Percentiles rank a stretch among this genome's conserved stretches.
These are phyloP conservation scores for Gelatoporia subvermispora DNA, from an alignment of 768 basidiomycete species.

Conservation along the genomic window DNA sequence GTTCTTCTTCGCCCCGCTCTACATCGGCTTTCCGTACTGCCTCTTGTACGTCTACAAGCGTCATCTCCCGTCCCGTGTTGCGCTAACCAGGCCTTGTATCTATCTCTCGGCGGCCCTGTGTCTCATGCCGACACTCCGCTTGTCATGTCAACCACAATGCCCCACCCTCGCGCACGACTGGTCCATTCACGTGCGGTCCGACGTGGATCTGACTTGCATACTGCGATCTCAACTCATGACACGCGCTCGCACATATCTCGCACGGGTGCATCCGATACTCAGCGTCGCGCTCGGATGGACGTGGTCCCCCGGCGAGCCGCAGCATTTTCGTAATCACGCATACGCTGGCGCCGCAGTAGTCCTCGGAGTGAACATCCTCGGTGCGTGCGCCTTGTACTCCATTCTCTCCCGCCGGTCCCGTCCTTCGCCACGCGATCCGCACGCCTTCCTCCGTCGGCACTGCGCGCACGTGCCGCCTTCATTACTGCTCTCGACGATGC, in stretches of 20 bases:
- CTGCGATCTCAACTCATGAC: too few species aligned
- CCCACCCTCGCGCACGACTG: neutral
- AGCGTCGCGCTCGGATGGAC: conserved; percentile 69
- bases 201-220: too few species aligned
- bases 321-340: conserved; percentile 53
- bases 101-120: too few species aligned
- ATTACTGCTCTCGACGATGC: too few species aligned
- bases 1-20: conserved; percentile 48
- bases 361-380: conserved; percentile 50
- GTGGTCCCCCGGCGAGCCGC: conserved; percentile 47
- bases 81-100: too few species aligned
- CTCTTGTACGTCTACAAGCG: conserved; percentile 49
- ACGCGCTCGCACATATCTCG: neutral
- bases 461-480: too few species aligned
- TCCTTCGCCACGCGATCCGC: too few species aligned
- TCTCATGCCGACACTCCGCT: neutral
- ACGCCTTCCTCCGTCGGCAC: neutral
- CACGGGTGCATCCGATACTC: neutral
- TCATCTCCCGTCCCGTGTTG: too few species aligned
- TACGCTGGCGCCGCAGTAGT: conserved; percentile 75
- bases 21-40: conserved; percentile 56
- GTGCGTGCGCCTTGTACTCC: conserved; percentile 2
- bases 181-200: too few species aligned
- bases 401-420: neutral
- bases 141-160: neutral